Percentiles rank a stretch among this genome's conserved stretches.
phyloP scores from a whole-genome alignment of 345 rosid species.

The Balakata baccata region DNA sequence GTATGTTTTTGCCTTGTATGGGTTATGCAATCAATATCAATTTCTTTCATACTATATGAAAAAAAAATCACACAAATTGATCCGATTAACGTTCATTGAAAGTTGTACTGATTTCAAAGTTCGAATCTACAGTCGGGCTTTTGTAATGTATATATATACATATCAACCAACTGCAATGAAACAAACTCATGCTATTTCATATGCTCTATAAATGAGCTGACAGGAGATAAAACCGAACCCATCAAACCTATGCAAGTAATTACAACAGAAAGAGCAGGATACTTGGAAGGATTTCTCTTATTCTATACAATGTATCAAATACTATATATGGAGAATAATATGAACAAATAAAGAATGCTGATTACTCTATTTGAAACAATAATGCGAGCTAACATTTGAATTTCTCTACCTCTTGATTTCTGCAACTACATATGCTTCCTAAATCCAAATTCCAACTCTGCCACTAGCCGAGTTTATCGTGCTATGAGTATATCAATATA shows the following conservation, averaged over 20 bases:
- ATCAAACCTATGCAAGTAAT: background rate
- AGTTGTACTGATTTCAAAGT: too few species aligned
- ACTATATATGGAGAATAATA: conserved; percentile 7
- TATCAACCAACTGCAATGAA: background rate
- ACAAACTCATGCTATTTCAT: background rate
- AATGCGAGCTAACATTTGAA: conserved; percentile 7
- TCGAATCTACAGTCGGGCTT: too few species aligned
- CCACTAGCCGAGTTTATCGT: conserved; percentile 4
- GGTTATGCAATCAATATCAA: too few species aligned
- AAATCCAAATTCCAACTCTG: background rate
- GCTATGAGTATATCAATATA: too few species aligned
- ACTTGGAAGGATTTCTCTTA: conserved; percentile 11
- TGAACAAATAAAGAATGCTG: conserved; percentile 35
- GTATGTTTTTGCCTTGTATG: too few species aligned
- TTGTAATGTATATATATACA: too few species aligned
- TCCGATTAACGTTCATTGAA: background rate
- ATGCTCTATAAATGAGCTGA: conserved; percentile 5
- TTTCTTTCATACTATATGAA: too few species aligned
- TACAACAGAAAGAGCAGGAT: conserved; percentile 5
- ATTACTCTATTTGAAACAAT: background rate
- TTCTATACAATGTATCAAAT: conserved; percentile 10
- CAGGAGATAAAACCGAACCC: background rate
- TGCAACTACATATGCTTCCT: background rate
- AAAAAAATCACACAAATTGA: background rate
- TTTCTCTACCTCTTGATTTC: background rate